These are phyloP conservation scores for Penstemon barbatus DNA, from an alignment of 257 asterid species.

Conservation along the genomic window DNA sequence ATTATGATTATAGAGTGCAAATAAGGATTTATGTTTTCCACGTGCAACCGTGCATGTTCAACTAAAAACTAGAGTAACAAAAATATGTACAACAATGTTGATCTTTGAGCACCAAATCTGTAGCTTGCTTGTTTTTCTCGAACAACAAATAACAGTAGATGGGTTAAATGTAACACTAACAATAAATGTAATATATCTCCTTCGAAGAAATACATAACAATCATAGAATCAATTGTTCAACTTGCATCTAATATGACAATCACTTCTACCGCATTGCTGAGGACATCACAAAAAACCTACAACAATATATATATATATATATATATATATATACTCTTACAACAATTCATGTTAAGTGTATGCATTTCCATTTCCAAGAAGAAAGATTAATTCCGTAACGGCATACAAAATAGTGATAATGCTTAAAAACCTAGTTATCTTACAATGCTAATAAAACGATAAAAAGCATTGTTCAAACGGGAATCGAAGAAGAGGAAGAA, in stretches of 20 bases:
- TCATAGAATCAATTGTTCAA: not conserved
- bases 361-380: not conserved
- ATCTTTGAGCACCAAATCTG: not conserved
- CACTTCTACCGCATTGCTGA: not conserved
- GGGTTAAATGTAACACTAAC: not conserved
- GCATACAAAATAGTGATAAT: not conserved
- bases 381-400: not conserved
- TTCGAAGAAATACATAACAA: not conserved
- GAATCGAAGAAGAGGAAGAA: not conserved
- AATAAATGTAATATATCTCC: not conserved
- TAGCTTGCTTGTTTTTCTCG: not conserved
- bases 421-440: slow-evolving; percentile 5
- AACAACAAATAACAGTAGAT: not conserved
- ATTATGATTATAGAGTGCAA: not conserved
- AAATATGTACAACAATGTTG: not conserved
- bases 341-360: not conserved
- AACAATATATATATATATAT: not conserved
- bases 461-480: not conserved
- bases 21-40: not conserved
- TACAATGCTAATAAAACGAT: not conserved
- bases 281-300: not conserved
- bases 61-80: not conserved
- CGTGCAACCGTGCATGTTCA: not conserved
- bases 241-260: not conserved
- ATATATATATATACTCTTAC: too few relatives aligned